phyloP scores from a whole-genome alignment of 2,329 filamentous ascomycete species.

The Magnaporthiopsis incrustans region DNA sequence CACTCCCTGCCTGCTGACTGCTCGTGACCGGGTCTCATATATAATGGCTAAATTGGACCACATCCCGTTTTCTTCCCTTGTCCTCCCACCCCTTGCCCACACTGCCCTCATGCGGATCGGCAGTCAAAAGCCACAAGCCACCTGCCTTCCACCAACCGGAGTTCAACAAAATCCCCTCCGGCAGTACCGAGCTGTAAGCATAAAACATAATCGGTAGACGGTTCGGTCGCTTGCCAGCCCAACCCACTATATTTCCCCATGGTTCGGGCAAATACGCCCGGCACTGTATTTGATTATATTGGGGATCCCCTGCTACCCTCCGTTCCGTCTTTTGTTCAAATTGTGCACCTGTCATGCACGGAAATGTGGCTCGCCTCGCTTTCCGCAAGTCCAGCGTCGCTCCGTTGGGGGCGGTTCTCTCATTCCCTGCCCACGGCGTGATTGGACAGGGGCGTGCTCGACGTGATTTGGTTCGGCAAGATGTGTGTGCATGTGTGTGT shows the following conservation, averaged over 20 bases:
- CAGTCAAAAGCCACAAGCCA: background rate
- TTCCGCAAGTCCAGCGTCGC: slow-evolving; percentile 4
- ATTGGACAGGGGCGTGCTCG: slow-evolving; percentile 8
- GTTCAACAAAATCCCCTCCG: no score
- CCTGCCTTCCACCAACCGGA: no score
- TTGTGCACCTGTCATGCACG: slow-evolving; percentile 18
- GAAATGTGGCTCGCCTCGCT: slow-evolving; percentile 9
- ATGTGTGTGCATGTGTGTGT: background rate
- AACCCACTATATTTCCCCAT: background rate
- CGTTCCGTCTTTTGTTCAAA: background rate
- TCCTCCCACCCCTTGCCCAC: background rate
- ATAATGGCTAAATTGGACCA: background rate
- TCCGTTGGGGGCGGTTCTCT: slow-evolving; percentile 10
- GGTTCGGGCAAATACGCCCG: background rate
- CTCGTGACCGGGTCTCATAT: background rate
- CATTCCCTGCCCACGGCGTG: slow-evolving; percentile 7
- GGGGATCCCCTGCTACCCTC: background rate
- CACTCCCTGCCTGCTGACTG: background rate
- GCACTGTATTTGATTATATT: background rate
- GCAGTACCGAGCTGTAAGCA: no score
- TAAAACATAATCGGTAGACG: no score
- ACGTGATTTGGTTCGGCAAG: slow-evolving; percentile 8
- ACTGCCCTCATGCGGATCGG: background rate
- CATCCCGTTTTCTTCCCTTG: no score
- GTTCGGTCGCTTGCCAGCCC: background rate